Percentiles rank a stretch among this genome's conserved stretches.
These are phyloP conservation scores for Ustilago esculenta DNA, from an alignment of 1,284 basidiomycete genomes.

Conservation along the genomic window DNA sequence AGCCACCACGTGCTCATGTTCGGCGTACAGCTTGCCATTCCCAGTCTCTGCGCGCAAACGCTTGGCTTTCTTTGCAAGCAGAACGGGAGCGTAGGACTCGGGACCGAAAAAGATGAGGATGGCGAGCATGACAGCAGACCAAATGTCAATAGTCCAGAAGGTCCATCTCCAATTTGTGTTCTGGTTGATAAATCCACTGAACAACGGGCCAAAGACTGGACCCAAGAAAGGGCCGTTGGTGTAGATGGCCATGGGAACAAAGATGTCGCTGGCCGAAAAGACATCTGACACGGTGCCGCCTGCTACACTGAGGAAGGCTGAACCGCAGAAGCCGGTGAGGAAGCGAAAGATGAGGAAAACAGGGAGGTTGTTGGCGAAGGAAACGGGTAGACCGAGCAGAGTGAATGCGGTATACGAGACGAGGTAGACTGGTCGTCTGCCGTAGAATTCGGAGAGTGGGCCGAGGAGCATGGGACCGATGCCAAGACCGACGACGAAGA, in stretches of 20 bases:
- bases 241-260: constrained; percentile 66
- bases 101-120: constrained; percentile 61
- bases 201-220: constrained; percentile 50
- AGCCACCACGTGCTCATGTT: constrained; percentile 25
- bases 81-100: constrained; percentile 64
- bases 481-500: constrained; percentile 72
- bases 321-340: constrained; percentile 63
- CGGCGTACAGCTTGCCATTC: constrained; percentile 47
- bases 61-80: constrained; percentile 61
- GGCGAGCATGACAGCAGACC: constrained; percentile 56
- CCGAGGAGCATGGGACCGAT: constrained; percentile 69
- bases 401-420: constrained; percentile 50
- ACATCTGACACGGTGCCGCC: constrained; percentile 56
- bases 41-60: constrained; percentile 60
- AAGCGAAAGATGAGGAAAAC: constrained; percentile 63
- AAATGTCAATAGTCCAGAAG: constrained; percentile 61
- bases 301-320: constrained; percentile 59
- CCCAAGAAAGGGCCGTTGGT: constrained; percentile 64
- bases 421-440: constrained; percentile 64
- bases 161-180: constrained; percentile 66
- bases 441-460: constrained; percentile 73
- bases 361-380: constrained; percentile 62
- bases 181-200: constrained; percentile 60
- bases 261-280: constrained; percentile 59
- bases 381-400: constrained; percentile 47